phyloP scores from a whole-genome alignment of 192 early-diverging fungal species.

The Podila verticillata region DNA sequence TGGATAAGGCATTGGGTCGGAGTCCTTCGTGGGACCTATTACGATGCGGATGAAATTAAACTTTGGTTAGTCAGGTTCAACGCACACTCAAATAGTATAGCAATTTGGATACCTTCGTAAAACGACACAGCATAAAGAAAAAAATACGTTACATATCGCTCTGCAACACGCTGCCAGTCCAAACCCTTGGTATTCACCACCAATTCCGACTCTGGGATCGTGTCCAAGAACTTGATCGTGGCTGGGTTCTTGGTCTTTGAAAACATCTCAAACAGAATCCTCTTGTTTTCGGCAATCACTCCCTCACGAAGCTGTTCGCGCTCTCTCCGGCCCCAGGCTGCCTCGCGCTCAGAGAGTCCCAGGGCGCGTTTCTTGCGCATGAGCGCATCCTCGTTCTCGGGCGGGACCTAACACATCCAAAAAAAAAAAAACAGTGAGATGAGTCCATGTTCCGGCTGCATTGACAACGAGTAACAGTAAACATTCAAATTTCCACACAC shows the following conservation, averaged over 20 bases:
- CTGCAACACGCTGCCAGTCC: slow-evolving; percentile 37
- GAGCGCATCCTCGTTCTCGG: slow-evolving; percentile 24
- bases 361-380: slow-evolving; percentile 5
- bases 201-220: slow-evolving; percentile 21
- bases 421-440: neutral
- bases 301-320: slow-evolving; percentile 7
- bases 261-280: slow-evolving; percentile 21
- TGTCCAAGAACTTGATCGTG: slow-evolving; percentile 8
- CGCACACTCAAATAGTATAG: neutral
- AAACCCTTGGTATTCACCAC: slow-evolving; percentile 39
- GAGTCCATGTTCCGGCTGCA: neutral
- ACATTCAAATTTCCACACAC: neutral
- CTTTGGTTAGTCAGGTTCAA: neutral
- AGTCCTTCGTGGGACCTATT: slow-evolving; percentile 66
- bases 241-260: neutral
- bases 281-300: slow-evolving; percentile 22
- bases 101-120: neutral
- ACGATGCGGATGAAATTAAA: slow-evolving; percentile 11
- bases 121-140: neutral
- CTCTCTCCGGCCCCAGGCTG: slow-evolving; percentile 14
- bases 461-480: neutral
- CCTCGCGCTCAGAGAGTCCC: neutral
- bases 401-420: slow-evolving; percentile 24
- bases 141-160: slow-evolving; percentile 30
- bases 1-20: slow-evolving; percentile 81